phyloP scores from a whole-genome alignment of 176 grass and related monocot species.

The Themeda triandra region DNA sequence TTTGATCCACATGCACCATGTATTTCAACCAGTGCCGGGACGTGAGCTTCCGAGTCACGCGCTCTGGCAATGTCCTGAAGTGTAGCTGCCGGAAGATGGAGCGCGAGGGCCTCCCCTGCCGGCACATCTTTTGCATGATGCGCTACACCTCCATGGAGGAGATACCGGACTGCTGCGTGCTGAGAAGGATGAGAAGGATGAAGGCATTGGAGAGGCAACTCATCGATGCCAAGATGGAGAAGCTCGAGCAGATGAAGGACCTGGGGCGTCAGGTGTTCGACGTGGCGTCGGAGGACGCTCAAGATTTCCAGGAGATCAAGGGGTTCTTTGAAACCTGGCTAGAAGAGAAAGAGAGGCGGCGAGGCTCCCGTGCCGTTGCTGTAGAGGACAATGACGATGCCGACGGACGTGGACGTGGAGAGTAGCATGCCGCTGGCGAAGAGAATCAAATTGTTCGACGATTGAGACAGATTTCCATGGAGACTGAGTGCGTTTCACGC shows the following conservation, averaged over 20 bases:
- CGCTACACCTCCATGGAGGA: not conserved
- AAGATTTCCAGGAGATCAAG: conserved; percentile 2
- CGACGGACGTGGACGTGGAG: too few relatives aligned
- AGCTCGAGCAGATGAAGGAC: not conserved
- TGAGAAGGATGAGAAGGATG: not conserved
- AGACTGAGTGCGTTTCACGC: too few relatives aligned
- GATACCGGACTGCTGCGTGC: not conserved
- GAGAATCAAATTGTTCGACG: not conserved
- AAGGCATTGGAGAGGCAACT: too few relatives aligned
- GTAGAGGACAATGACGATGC: too few relatives aligned
- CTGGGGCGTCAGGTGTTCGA: conserved; percentile 25
- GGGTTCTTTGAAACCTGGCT: conserved; percentile 5
- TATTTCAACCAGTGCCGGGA: not conserved
- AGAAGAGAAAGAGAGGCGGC: not conserved
- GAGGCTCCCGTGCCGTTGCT: not conserved
- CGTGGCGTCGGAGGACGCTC: conserved; percentile 21
- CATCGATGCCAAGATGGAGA: not conserved
- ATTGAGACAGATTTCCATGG: not conserved
- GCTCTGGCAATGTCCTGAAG: not conserved
- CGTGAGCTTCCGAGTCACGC: not conserved
- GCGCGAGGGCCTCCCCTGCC: conserved; percentile 27
- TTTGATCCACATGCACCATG: not conserved
- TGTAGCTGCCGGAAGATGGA: conserved; percentile 35
- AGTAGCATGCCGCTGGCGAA: not conserved
- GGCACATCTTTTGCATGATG: conserved; percentile 10